Conservation (phyloP, 2,329 filamentous ascomycete genomes). For the Fusarium succisae region DNA sequence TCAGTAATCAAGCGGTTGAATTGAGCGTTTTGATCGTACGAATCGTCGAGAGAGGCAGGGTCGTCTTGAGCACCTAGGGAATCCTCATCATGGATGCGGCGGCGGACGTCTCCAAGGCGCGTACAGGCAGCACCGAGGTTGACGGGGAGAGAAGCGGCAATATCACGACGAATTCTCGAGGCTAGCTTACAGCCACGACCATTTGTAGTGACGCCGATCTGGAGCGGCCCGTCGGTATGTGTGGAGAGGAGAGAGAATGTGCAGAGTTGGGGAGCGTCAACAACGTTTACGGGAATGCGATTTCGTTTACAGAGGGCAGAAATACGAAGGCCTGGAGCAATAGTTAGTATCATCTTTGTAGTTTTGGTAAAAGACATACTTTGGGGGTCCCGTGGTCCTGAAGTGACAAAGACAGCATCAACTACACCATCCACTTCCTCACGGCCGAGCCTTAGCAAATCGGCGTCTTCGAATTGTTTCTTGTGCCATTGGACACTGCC, state of each 20-base stretch:
- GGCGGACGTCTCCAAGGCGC: constrained; percentile 77
- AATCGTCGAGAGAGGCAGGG: constrained; percentile 72
- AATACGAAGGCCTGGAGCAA: constrained; percentile 67
- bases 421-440: constrained; percentile 80
- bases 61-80: constrained; percentile 48
- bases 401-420: constrained; percentile 91
- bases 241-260: constrained; percentile 91
- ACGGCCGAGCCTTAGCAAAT: constrained; percentile 81
- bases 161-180: constrained; percentile 86
- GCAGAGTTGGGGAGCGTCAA: constrained; percentile 86
- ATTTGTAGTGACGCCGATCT: constrained; percentile 95
- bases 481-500: constrained; percentile 73
- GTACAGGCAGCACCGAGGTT: constrained; percentile 81
- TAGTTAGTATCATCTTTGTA: not conserved
- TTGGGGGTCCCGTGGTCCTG: constrained; percentile 56
- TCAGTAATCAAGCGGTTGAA: constrained; percentile 87
- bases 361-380: constrained; percentile 45
- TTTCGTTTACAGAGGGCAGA: constrained; percentile 78
- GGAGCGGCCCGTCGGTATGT: constrained; percentile 88
- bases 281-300: constrained; percentile 91
- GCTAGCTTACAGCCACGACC: constrained; percentile 94
- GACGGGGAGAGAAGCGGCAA: constrained; percentile 79
- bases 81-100: constrained; percentile 79
- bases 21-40: constrained; percentile 76
- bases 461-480: constrained; percentile 72